Base-by-base conservation (phyloP, 2,329 filamentous ascomycete species). In the Drechslerella coelobrocha region DNA sequence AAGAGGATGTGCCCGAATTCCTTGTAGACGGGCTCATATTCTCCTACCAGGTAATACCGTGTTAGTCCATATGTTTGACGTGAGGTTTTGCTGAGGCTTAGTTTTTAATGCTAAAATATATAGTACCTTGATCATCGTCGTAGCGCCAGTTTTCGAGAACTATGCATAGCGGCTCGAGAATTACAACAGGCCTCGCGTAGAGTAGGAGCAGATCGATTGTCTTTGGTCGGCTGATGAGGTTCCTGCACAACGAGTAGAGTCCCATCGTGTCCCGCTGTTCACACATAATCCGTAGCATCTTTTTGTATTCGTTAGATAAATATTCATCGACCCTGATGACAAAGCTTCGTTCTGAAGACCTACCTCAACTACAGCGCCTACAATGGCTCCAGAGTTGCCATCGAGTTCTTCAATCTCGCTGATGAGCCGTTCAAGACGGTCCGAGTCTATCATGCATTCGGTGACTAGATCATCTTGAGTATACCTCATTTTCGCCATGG, bases 1-100 rank as follows among this genome's bases (percentile, higher is more conserved):
- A 94, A 82, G 6, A 94, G 79, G 14, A 92, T 87, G 0, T 89
- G 86, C 0, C 90, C 89, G 74, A 93, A 94, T 75, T 95, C 91
- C 76, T 94, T 91, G 75, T 94, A 94, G 0, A 92, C 86, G 0
- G 90, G 90, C 77, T 93, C 90, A 75, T 91, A 91, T 76, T 94
- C 91, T 57, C 86, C 87, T 80, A 52, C 6, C 31, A 2, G 8
- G 17, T 3, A 19, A 55, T 78, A 19, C 14, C 8, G 14, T 41
- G 8, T 14, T 14, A 37, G 14, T 45, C 23, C 43, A 24, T 29
- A 56, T 29, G 24, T n/a, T 6, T 45, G n/a, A n/a, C n/a, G n/a
- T n/a, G n/a, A n/a, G n/a, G n/a, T n/a, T n/a, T n/a, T n/a, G n/a
- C n/a, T n/a, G n/a, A n/a, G n/a, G n/a, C n/a, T n/a, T n/a, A n/a